These are phyloP conservation scores for Melaleuca alternifolia DNA, from an alignment of 345 rosid genomes.

Conservation along the genomic window DNA sequence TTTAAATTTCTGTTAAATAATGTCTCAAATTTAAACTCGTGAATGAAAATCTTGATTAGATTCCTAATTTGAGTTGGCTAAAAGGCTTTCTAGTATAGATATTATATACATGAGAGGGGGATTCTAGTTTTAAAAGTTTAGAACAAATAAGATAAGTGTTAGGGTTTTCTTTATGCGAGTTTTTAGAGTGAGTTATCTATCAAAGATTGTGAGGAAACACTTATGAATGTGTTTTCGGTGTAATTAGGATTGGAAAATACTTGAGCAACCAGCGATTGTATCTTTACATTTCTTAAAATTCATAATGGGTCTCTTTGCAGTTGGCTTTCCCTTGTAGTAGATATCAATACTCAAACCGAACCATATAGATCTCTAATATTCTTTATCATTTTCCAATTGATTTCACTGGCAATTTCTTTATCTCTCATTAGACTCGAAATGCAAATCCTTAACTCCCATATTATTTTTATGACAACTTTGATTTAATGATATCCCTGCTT, in stretches of 20 bases:
- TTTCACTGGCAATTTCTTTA: background rate
- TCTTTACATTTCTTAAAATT: rapidly evolving
- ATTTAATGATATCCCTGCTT: background rate
- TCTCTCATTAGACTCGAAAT: rapidly evolving
- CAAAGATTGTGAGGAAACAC: background rate
- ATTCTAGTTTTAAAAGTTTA: background rate
- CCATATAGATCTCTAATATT: rapidly evolving
- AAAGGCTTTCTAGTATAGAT: too few species aligned
- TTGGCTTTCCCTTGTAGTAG: rapidly evolving
- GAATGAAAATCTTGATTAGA: too few species aligned
- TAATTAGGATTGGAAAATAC: background rate
- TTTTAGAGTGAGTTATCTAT: rapidly evolving
- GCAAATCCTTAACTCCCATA: rapidly evolving
- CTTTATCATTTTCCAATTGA: background rate
- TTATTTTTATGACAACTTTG: rapidly evolving
- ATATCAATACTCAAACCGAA: rapidly evolving
- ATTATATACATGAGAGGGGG: background rate
- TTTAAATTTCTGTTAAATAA: too few species aligned
- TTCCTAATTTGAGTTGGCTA: too few species aligned
- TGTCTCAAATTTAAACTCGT: too few species aligned
- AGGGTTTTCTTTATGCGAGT: background rate
- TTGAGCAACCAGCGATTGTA: background rate
- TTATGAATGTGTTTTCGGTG: background rate
- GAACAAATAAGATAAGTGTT: background rate
- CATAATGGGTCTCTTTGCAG: background rate